Percentiles rank a stretch among this genome's conserved stretches.
These are phyloP conservation scores for Penicillium paneum DNA, from an alignment of 2,329 filamentous ascomycete genomes.

Conservation along the genomic window DNA sequence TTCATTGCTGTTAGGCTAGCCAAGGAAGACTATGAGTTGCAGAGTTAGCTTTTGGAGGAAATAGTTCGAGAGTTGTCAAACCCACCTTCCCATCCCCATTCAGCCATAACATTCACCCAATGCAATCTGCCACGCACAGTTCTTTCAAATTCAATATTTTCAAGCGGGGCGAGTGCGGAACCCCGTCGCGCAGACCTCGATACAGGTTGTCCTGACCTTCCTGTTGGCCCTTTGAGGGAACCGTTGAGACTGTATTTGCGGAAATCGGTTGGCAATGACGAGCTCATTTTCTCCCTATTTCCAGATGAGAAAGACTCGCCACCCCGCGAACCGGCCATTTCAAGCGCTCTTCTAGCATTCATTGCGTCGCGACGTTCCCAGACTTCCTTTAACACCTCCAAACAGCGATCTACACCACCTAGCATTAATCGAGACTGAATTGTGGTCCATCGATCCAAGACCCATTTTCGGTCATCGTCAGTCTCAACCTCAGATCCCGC, in stretches of 20 bases:
- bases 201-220: slow-evolving; percentile 9
- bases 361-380: slow-evolving; percentile 62
- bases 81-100: slow-evolving; percentile 70
- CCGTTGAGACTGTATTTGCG: slow-evolving; percentile 21
- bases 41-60: not conserved
- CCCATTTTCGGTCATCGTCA: slow-evolving; percentile 62
- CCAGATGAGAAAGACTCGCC: not conserved
- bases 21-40: slow-evolving; percentile 15
- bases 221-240: slow-evolving; percentile 22
- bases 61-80: not conserved
- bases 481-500: slow-evolving; percentile 63
- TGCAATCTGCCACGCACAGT: slow-evolving; percentile 65
- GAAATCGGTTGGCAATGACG: not conserved
- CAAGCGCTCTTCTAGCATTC: slow-evolving; percentile 35
- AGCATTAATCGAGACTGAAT: slow-evolving; percentile 63
- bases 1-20: not conserved
- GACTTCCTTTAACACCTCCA: slow-evolving; percentile 63
- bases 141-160: slow-evolving; percentile 56
- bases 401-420: slow-evolving; percentile 64
- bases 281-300: not conserved
- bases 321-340: not conserved
- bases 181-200: slow-evolving; percentile 19
- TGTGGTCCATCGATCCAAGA: slow-evolving; percentile 59
- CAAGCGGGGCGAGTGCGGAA: slow-evolving; percentile 33
- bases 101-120: slow-evolving; percentile 69